Percentiles rank a stretch among this genome's conserved stretches.
These are phyloP conservation scores for Chlorophyllum brunneum DNA, from an alignment of 768 basidiomycete species.

Conservation along the genomic window DNA sequence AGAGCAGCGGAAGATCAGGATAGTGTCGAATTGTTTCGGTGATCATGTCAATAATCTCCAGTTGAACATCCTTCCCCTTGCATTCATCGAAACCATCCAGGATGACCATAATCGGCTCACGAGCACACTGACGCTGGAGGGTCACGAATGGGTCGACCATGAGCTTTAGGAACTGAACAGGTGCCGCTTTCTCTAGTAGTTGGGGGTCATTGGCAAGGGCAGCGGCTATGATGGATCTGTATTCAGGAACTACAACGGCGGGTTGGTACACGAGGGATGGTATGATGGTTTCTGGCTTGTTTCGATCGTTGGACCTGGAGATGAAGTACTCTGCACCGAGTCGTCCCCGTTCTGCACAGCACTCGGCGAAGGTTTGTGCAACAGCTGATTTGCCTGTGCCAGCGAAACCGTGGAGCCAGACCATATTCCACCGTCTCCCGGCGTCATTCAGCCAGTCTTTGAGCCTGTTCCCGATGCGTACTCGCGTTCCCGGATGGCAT, in stretches of 20 bases:
- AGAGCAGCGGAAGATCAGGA: not conserved
- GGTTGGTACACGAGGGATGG: constrained; percentile 8
- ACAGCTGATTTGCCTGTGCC: constrained; percentile 12
- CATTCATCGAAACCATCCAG: constrained; percentile 9
- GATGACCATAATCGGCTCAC: not conserved
- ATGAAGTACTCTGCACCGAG: constrained; percentile 10
- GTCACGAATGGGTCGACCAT: constrained; percentile 4
- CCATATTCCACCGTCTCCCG: not conserved
- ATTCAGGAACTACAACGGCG: not conserved
- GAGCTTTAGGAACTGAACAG: constrained; percentile 1
- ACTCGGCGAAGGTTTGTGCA: constrained; percentile 1
- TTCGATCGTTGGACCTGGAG: not conserved
- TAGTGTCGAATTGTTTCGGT: not conserved
- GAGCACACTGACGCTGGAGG: not conserved
- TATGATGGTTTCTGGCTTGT: not conserved
- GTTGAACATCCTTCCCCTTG: not conserved
- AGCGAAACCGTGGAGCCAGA: constrained; percentile 9
- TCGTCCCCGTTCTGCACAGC: not conserved
- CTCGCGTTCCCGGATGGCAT: not conserved
- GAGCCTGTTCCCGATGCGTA: not conserved
- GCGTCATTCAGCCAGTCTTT: not conserved
- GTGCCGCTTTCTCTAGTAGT: not conserved
- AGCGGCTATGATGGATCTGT: not conserved
- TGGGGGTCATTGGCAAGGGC: not conserved
- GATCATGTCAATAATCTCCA: not conserved